A percentile compares a stretch with the other conserved stretches of the same genome.
phyloP scores from a whole-genome alignment of 768 basidiomycete species.

The Boletus speciosus region DNA sequence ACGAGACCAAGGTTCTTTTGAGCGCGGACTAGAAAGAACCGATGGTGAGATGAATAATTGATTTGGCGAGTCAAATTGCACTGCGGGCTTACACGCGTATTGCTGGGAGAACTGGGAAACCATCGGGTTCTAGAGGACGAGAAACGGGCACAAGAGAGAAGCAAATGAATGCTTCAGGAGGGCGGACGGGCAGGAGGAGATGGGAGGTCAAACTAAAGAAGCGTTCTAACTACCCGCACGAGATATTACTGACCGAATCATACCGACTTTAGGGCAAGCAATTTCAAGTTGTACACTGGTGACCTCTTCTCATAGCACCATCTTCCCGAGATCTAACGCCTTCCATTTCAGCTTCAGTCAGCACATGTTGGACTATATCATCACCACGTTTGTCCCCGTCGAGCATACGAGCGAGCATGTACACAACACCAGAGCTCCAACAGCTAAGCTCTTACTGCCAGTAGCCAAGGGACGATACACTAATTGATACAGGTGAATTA shows the following conservation, averaged over 20 bases:
- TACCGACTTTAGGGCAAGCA: conserved; percentile 14
- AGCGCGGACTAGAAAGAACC: conserved; percentile 65
- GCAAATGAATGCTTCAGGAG: conserved; percentile 81
- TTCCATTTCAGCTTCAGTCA: too few relatives aligned
- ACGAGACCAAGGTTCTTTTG: conserved; percentile 92
- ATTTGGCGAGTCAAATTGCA: conserved; percentile 1
- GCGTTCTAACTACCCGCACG: not conserved
- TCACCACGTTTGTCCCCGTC: too few relatives aligned
- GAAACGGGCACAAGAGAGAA: conserved; percentile 44
- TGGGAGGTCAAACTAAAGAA: conserved; percentile 24
- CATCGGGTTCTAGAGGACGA: conserved; percentile 46
- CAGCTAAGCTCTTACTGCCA: too few relatives aligned
- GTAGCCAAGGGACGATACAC: too few relatives aligned
- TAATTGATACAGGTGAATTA: too few relatives aligned
- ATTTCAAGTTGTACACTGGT: too few relatives aligned
- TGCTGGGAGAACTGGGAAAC: conserved; percentile 75
- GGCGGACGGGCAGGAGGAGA: conserved; percentile 15
- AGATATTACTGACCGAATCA: not conserved
- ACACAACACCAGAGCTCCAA: too few relatives aligned
- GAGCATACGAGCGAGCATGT: too few relatives aligned
- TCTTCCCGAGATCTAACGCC: too few relatives aligned
- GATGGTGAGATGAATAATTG: conserved; percentile 14
- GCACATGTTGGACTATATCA: too few relatives aligned
- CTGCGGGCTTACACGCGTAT: conserved; percentile 70
- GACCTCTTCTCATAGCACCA: too few relatives aligned